Base-by-base conservation (phyloP, 176 grass and related monocot species). In the Zoysia pacifica region DNA sequence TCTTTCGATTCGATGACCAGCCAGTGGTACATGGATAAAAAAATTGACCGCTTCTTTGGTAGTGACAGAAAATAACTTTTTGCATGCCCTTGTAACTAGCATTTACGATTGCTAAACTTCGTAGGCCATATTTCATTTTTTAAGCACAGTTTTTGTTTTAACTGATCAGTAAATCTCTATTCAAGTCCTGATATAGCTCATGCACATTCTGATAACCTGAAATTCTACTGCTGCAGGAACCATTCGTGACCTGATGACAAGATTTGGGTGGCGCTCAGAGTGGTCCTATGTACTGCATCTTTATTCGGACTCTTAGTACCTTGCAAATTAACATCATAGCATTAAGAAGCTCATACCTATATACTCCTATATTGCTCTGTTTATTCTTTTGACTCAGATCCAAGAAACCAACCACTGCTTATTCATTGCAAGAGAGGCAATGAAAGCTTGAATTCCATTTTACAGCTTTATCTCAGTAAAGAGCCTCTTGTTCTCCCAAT, bases 341-440 rank as follows among this genome's bases (percentile, higher is more conserved):
- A 66, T 45, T 75, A 67, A n/a, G 81, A 50, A 55, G 55, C 11
- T 70, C 37, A 66, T 11, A 28, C 28, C 28, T 28, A 28, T 28
- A 28, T 28, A 28, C 28, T 83, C 43, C 41, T 36, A 15, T 78
- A 51, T 77, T 40, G 0, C 15, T 83, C 73, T 77, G 53, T 48
- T 28, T 28, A 28, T 28, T 28, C 28, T 28, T 28, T 79, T 63
- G 2, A 55, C 59, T 7, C 93, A 96, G 93, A 96, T 65, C 75
- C 62, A 62, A 82, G 16, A 87, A 96, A 92, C 65, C 90, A 96
- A 42, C 93, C 93, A 3, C 35, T 96, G 62, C 93, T 96, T 65
- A 92, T 96, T 69, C 93, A 96, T 53, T 96, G 93, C 77, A 91
- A 90, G 68, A 87, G 93, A 80, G 93, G 93, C 66, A 92, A 96